These are phyloP conservation scores for Leishmania tropica DNA, from an alignment of 208 protist genomes.

Conservation along the genomic window DNA sequence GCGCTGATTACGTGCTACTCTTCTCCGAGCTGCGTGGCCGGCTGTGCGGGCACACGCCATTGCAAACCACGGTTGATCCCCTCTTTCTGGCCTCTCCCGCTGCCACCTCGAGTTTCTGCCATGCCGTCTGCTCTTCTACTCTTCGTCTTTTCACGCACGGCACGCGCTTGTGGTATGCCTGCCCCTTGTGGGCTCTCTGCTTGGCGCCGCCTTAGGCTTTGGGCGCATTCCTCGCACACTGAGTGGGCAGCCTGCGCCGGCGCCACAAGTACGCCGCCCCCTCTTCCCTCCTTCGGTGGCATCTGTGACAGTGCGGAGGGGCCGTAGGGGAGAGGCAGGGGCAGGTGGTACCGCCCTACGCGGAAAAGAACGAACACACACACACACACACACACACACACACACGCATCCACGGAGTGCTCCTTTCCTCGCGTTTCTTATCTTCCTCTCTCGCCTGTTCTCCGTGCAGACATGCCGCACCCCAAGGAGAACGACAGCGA, in stretches of 20 bases:
- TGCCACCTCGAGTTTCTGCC: neutral
- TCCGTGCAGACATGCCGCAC: neutral
- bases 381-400: neutral
- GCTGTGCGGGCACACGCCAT: neutral
- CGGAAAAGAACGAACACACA: neutral
- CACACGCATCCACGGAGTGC: neutral
- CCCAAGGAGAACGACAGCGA: neutral
- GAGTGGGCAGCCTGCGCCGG: neutral
- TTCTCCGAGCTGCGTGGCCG: neutral
- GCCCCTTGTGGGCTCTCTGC: neutral
- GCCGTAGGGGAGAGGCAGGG: neutral
- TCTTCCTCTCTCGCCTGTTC: neutral
- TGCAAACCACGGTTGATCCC: neutral
- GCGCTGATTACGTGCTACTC: neutral
- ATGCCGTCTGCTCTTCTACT: neutral
- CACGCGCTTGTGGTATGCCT: neutral
- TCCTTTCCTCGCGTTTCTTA: neutral
- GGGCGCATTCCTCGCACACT: neutral
- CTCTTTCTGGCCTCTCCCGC: neutral
- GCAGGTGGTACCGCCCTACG: neutral
- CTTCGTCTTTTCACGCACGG: neutral
- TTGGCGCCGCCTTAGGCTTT: neutral
- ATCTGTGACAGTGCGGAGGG: neutral
- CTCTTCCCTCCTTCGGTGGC: neutral
- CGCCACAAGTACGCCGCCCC: neutral